These are phyloP conservation scores for Pichia cactophila DNA, from an alignment of 1,139 yeast species.

Conservation along the genomic window DNA sequence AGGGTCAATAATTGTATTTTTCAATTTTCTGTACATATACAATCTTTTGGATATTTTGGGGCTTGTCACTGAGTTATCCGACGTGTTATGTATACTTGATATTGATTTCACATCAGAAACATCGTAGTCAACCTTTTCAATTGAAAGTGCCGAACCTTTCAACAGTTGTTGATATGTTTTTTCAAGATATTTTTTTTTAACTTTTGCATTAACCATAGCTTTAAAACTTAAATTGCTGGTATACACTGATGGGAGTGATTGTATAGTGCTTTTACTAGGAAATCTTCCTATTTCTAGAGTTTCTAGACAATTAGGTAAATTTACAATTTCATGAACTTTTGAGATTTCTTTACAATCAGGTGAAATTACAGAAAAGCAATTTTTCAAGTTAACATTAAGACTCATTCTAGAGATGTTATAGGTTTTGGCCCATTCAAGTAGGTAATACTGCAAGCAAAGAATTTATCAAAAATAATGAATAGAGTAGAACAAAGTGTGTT, in stretches of 20 bases:
- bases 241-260: neutral
- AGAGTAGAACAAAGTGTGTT: neutral
- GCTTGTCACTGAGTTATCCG: conserved; percentile 1
- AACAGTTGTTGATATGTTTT: neutral
- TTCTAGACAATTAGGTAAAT: neutral
- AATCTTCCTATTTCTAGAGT: neutral
- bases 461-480: too few species aligned
- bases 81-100: neutral
- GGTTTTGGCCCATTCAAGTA: too few species aligned
- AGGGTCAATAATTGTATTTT: neutral
- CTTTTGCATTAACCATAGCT: too few species aligned
- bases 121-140: neutral
- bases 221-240: neutral
- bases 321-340: neutral
- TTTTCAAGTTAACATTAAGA: neutral
- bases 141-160: neutral
- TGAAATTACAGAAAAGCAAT: neutral
- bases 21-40: too few species aligned
- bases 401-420: neutral
- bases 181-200: too few species aligned
- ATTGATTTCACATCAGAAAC: neutral
- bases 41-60: neutral
- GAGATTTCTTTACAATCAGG: neutral
- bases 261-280: neutral
- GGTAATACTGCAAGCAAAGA: too few species aligned